phyloP scores from a whole-genome alignment of 345 rosid species.

The Populus nigra region DNA sequence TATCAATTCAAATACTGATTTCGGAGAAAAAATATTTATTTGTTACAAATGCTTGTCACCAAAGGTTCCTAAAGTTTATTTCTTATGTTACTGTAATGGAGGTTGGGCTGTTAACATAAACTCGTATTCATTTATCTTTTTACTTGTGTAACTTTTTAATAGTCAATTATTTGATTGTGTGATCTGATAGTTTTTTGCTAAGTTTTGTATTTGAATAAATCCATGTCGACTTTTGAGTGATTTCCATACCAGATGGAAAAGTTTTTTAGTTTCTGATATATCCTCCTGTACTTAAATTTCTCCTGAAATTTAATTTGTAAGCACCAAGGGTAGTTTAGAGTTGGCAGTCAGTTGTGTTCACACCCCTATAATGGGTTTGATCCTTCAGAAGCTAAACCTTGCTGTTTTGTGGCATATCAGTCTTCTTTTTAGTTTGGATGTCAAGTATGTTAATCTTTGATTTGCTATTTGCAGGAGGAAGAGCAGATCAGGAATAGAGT shows the following conservation, averaged over 20 bases:
- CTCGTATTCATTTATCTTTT: not conserved
- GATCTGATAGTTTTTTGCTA: not conserved
- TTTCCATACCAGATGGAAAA: not conserved
- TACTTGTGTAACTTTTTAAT: not conserved
- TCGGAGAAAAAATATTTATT: not conserved
- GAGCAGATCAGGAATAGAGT: conserved; percentile 78
- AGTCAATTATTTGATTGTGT: not conserved
- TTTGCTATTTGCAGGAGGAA: conserved; percentile 51
- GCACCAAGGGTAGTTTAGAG: not conserved
- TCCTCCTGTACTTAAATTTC: not conserved
- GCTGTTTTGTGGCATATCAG: not conserved
- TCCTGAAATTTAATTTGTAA: not conserved
- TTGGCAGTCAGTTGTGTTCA: not conserved
- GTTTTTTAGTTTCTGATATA: not conserved
- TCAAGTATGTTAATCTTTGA: conserved; percentile 8
- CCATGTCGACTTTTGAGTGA: not conserved
- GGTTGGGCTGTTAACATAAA: not conserved
- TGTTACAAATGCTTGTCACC: not conserved
- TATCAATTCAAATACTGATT: not conserved
- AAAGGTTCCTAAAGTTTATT: not conserved
- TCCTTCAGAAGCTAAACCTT: not conserved
- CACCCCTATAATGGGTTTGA: not conserved
- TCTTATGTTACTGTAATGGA: not conserved
- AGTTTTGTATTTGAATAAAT: not conserved
- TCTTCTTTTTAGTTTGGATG: not conserved